phyloP scores from a whole-genome alignment of 2,329 filamentous ascomycete species.

The Stagonosporopsis cucurbitacearum region DNA sequence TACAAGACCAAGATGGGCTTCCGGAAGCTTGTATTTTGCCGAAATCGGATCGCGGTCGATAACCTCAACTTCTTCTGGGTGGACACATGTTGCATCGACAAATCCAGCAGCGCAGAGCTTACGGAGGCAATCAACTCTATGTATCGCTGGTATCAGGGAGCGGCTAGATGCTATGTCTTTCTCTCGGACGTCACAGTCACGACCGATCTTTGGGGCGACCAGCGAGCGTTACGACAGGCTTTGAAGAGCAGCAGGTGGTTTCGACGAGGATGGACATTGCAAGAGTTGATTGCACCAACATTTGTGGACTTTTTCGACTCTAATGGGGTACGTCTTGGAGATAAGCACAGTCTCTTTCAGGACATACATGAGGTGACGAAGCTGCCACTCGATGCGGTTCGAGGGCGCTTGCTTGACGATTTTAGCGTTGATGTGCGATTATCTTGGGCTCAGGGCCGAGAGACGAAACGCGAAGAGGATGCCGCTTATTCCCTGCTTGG shows the following conservation, averaged over 20 bases:
- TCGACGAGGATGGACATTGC: neutral
- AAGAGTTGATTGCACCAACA: neutral
- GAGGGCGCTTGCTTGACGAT: neutral
- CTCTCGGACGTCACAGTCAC: neutral
- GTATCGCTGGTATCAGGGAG: neutral
- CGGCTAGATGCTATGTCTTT: neutral
- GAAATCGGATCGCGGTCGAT: neutral
- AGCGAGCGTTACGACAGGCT: neutral
- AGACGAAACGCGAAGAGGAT: neutral
- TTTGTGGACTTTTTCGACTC: neutral
- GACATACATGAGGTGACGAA: neutral
- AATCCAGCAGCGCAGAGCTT: neutral
- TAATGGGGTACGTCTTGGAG: neutral
- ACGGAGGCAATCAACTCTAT: neutral
- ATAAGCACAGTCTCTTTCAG: neutral
- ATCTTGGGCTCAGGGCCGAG: neutral
- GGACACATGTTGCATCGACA: neutral
- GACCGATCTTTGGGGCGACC: neutral
- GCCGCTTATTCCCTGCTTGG: neutral
- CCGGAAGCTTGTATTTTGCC: constrained; percentile 4
- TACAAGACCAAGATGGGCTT: constrained; percentile 1
- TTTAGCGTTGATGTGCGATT: neutral
- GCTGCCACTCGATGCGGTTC: neutral
- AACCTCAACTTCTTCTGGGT: neutral
- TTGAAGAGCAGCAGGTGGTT: neutral